Conservation (phyloP, 306 rosid species). For the Lupinus albus region DNA sequence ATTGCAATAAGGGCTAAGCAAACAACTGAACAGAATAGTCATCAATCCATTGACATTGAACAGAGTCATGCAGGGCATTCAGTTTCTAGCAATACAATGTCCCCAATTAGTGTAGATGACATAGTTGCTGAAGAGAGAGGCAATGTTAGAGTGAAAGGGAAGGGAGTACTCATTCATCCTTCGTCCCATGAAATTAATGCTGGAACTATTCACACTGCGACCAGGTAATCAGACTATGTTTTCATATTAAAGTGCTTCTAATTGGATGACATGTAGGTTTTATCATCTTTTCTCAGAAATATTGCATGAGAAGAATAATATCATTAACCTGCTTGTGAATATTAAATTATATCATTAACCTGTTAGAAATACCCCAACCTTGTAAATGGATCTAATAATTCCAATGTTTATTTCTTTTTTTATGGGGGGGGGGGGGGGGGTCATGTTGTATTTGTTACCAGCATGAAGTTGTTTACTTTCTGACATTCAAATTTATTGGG, state of each 20-base stretch:
- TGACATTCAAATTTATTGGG: neutral
- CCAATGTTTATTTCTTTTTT: neutral
- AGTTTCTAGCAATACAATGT: slow-evolving; percentile 43
- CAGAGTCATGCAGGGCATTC: slow-evolving; percentile 42
- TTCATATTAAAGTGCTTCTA: slow-evolving; percentile 28
- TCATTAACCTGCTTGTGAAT: slow-evolving; percentile 12
- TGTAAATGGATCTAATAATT: slow-evolving; percentile 19
- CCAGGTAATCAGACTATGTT: slow-evolving; percentile 52
- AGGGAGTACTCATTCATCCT: slow-evolving; percentile 56
- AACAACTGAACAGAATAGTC: slow-evolving; percentile 50
- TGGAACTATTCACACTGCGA: slow-evolving; percentile 35
- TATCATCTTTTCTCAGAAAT: slow-evolving; percentile 7
- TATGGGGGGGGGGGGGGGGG: neutral
- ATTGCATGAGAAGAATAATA: neutral
- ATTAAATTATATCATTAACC: slow-evolving; percentile 19
- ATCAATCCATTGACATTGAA: slow-evolving; percentile 47
- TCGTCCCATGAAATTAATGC: slow-evolving; percentile 42
- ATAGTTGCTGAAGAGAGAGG: slow-evolving; percentile 59
- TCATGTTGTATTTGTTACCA: slow-evolving; percentile 6
- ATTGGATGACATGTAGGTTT: slow-evolving; percentile 15
- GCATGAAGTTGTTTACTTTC: neutral
- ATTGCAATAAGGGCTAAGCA: slow-evolving; percentile 68
- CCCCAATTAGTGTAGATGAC: slow-evolving; percentile 45
- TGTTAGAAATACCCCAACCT: slow-evolving; percentile 21
- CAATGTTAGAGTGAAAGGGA: slow-evolving; percentile 65